Conservation (phyloP, 768 basidiomycete genomes). For the Tricholoma sp. region DNA sequence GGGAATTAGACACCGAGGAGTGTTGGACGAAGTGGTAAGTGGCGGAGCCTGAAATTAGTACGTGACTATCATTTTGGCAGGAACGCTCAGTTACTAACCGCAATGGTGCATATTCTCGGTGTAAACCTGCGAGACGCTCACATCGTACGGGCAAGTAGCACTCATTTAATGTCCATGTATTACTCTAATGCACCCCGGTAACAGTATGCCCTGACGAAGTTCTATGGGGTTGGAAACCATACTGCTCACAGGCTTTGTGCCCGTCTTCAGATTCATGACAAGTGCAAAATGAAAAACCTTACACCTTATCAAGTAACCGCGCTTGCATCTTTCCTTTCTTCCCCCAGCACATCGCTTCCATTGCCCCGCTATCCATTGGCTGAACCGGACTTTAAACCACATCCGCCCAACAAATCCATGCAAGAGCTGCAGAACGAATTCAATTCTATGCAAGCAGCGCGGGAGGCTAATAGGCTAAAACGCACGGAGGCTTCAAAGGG, state of each 20-base stretch:
- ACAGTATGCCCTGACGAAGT: constrained; percentile 85
- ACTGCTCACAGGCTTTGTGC: constrained; percentile 83
- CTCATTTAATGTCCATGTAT: constrained; percentile 29
- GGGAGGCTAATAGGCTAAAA: constrained; percentile 26
- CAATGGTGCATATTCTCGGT: constrained; percentile 86
- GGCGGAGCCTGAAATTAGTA: constrained; percentile 26
- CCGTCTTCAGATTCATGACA: constrained; percentile 87
- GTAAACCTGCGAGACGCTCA: constrained; percentile 75
- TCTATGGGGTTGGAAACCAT: constrained; percentile 82
- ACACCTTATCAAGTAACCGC: constrained; percentile 85
- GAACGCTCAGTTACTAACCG: neutral
- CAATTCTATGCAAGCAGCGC: constrained; percentile 22
- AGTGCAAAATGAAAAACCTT: constrained; percentile 73
- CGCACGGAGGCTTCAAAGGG: constrained; percentile 14
- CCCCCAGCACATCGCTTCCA: constrained; percentile 70
- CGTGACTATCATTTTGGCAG: constrained; percentile 3
- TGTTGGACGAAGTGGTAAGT: neutral
- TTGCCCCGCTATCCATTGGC: constrained; percentile 69
- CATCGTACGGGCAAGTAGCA: constrained; percentile 59
- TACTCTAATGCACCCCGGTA: neutral
- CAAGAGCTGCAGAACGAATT: constrained; percentile 38
- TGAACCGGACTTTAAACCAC: constrained; percentile 42
- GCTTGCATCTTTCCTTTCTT: constrained; percentile 91
- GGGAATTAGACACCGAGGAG: neutral
- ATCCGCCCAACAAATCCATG: constrained; percentile 34